Base-by-base conservation (phyloP, 2,329 filamentous ascomycete genomes). In the Didymella arachidicola region DNA sequence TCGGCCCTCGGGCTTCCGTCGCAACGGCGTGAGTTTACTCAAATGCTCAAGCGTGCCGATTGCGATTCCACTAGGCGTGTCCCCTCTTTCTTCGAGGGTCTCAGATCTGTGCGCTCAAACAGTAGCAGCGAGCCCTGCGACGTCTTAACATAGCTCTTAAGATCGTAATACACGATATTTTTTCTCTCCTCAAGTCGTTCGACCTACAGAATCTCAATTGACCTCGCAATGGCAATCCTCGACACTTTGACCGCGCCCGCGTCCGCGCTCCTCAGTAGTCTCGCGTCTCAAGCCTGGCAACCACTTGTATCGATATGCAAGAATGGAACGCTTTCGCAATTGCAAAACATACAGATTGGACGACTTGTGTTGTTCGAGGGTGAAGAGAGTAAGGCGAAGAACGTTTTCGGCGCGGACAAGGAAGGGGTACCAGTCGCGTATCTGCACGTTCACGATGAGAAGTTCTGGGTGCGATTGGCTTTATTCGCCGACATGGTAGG, bases 401-500 rank as follows among this genome's bases (percentile, higher is more conserved):
- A 77, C 77, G 82, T 68, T 65, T 83, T 70, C 70, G 76, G 62
- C 66, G 73, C 68, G 36, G 77, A 78, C 54, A 70, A 74, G 7
- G 76, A 76, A 54, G 77, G 72, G 16, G 62, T 71, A 16, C 81
- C 80, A 25, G 78, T 79, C 34, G 81, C 86, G 3, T 83, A 87
- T 65, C 76, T 91, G 32, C 79, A 83, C 12, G 82, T 91, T 8
- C 83, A 85, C 70, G 84, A 85, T 66, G 87, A 90, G 62, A 81
- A 86, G 29, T 91, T 91, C 71, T 92, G 88, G 88, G 82, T 90
- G 68, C 83, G 89, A 39, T 75, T 90, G 50, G 81, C 88, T 44
- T 76, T 92, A 27, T 90, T 90, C 69, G 87, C 86, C 36, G 89
- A 92, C 73, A 91, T 92, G 87, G 80, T 81, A 64, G n/a, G 75